phyloP scores from a whole-genome alignment of 2,329 filamentous ascomycete species.

The Scytalidium lignicola region DNA sequence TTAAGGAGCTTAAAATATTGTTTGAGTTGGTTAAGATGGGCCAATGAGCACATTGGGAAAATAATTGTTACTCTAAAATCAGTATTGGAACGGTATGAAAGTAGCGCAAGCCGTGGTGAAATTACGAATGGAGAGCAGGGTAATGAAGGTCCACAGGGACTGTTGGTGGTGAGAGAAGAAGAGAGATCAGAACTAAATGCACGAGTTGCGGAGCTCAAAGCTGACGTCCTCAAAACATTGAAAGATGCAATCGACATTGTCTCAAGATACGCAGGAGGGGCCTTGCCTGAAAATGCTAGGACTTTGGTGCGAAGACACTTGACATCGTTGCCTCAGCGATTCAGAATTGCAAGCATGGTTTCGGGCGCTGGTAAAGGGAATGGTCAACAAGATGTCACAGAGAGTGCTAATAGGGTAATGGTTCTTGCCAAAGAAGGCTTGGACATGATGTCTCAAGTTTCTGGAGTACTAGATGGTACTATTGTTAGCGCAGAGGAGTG shows the following conservation, averaged over 20 bases:
- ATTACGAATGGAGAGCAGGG: constrained; percentile 15
- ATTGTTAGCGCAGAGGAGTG: constrained; percentile 87
- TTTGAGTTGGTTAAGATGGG: constrained; percentile 71
- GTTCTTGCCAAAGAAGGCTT: constrained; percentile 85
- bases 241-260: constrained; percentile 80
- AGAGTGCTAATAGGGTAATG: constrained; percentile 70
- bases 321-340: constrained; percentile 77
- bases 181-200: constrained; percentile 21
- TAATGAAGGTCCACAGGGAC: constrained; percentile 10
- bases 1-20: constrained; percentile 81
- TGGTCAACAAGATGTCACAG: constrained; percentile 39
- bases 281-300: constrained; percentile 82
- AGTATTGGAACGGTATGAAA: constrained; percentile 76
- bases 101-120: constrained; percentile 31
- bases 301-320: constrained; percentile 79
- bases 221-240: constrained; percentile 71
- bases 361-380: constrained; percentile 26
- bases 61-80: constrained; percentile 69
- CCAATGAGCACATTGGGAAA: constrained; percentile 74
- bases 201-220: constrained; percentile 59
- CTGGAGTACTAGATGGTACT: constrained; percentile 79
- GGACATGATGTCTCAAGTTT: constrained; percentile 92
- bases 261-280: constrained; percentile 85
- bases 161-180: constrained; percentile 21
- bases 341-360: constrained; percentile 62